Evolutionary conservation across 2,329 filamentous ascomycete genomes (phyloP).

Genomic region (Penicillium frequentans): DNA sequence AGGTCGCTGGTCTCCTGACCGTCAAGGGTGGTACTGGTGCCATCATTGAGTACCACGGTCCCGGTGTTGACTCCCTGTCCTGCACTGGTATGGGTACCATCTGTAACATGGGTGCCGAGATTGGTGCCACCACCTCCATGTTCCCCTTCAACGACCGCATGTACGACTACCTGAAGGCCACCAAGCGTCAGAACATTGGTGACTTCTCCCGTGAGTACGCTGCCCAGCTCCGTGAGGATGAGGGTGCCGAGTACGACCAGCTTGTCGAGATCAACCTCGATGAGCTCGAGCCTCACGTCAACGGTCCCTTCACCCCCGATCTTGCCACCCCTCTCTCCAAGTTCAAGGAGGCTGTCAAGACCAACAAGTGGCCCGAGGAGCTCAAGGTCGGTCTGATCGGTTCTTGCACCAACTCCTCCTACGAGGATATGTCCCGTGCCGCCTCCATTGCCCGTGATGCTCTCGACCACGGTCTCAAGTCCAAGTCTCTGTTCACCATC

Average conservation of each 20-base stretch:
- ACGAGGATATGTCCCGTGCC: constrained; percentile 96
- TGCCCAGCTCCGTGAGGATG: constrained; percentile 67
- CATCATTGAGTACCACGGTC: constrained; percentile 91
- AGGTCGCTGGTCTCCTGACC: constrained; percentile 84
- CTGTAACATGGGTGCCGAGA: constrained; percentile 85
- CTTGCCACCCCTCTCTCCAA: constrained; percentile 87
- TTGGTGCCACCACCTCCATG: constrained; percentile 90
- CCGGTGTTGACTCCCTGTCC: constrained; percentile 84
- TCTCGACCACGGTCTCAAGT: constrained; percentile 81
- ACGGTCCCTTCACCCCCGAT: constrained; percentile 95
- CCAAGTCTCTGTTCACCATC: constrained; percentile 89
- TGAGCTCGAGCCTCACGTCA: constrained; percentile 90
- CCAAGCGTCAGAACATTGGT: constrained; percentile 72
- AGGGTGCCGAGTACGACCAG: constrained; percentile 83
- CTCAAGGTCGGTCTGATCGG: constrained; percentile 94
- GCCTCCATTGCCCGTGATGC: constrained; percentile 93
- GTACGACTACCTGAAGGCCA: constrained; percentile 81
- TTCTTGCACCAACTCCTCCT: constrained; percentile 98
- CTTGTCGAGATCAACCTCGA: constrained; percentile 88
- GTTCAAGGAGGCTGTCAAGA: constrained; percentile 80
- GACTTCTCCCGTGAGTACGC: constrained; percentile 64
- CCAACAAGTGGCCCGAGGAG: constrained; percentile 85
- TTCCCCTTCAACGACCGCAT: constrained; percentile 90
- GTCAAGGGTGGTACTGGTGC: constrained; percentile 92
- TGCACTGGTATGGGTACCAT: constrained; percentile 91